Evolutionary conservation across 192 early-diverging fungal genomes (phyloP).

Genomic region (Globomyces pollinis-pini): DNA sequence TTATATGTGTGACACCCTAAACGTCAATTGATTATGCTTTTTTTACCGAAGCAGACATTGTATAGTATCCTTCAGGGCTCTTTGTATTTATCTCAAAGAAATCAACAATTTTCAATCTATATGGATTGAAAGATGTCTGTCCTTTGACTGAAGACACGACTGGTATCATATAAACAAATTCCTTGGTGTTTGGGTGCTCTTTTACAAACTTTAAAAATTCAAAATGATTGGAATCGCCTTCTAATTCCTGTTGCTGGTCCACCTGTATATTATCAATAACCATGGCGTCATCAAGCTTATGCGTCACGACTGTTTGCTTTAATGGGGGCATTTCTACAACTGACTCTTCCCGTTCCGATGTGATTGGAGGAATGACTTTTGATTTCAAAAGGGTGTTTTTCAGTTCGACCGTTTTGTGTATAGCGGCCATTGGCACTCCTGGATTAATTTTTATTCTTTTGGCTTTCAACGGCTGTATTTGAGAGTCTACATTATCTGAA

Average conservation of each 20-base stretch:
- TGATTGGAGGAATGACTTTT: background rate
- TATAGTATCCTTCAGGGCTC: slow-evolving; percentile 33
- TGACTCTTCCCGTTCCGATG: background rate
- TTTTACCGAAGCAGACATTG: slow-evolving; percentile 37
- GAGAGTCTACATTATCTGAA: too few relatives aligned
- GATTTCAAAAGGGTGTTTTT: background rate
- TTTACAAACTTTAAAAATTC: slow-evolving; percentile 35
- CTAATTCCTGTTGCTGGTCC: background rate
- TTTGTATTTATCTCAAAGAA: slow-evolving; percentile 33
- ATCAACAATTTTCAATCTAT: slow-evolving; percentile 41
- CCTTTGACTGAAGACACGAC: slow-evolving; percentile 19
- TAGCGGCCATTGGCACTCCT: background rate
- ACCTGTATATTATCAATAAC: background rate
- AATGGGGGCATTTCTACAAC: background rate
- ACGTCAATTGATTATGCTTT: too few relatives aligned
- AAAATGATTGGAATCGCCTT: slow-evolving; percentile 24
- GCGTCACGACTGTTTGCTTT: background rate
- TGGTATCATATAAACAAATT: slow-evolving; percentile 42
- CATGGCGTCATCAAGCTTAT: background rate
- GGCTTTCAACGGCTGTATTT: too few relatives aligned
- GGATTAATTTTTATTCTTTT: slow-evolving; percentile 8
- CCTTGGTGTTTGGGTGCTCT: slow-evolving; percentile 22
- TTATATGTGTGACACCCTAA: slow-evolving; percentile 48
- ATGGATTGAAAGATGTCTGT: slow-evolving; percentile 42
- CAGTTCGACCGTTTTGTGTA: slow-evolving; percentile 1